Evolutionary conservation across 148 eudicot species (phyloP).

Genomic region (Arbutus unedo): DNA sequence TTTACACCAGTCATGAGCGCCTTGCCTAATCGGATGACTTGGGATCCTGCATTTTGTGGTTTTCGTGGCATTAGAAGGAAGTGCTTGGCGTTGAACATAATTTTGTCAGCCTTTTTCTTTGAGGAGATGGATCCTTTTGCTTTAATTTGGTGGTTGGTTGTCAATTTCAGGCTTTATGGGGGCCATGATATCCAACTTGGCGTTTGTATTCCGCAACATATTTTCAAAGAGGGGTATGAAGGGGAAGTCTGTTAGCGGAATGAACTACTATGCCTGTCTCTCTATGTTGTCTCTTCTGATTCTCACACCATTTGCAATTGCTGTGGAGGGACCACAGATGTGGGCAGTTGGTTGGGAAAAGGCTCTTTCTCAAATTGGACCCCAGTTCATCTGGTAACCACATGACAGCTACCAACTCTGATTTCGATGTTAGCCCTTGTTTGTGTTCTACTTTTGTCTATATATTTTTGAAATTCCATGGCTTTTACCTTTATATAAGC

Average conservation of each 20-base stretch:
- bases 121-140: not conserved
- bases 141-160: conserved; percentile 17
- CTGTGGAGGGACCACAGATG: conserved; percentile 48
- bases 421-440: conserved; percentile 8
- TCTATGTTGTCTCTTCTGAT: conserved; percentile 34
- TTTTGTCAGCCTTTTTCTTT: not conserved
- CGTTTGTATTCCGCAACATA: conserved; percentile 39
- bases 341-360: conserved; percentile 42
- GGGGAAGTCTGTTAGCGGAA: conserved; percentile 41
- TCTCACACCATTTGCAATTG: conserved; percentile 42
- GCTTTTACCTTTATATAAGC: not conserved
- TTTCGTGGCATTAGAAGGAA: conserved; percentile 8
- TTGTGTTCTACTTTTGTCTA: conserved; percentile 11
- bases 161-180: conserved; percentile 41
- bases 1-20: conserved; percentile 11
- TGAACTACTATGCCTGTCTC: conserved; percentile 47
- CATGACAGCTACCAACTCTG: conserved; percentile 29
- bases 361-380: conserved; percentile 35
- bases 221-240: conserved; percentile 48
- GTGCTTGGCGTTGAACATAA: conserved; percentile 14
- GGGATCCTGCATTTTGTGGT: conserved; percentile 16
- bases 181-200: conserved; percentile 45
- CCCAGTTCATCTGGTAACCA: conserved; percentile 38
- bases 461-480: not conserved
- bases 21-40: conserved; percentile 18